These are phyloP conservation scores for Podila epigama DNA, from an alignment of 192 early-diverging fungal species.

Conservation along the genomic window DNA sequence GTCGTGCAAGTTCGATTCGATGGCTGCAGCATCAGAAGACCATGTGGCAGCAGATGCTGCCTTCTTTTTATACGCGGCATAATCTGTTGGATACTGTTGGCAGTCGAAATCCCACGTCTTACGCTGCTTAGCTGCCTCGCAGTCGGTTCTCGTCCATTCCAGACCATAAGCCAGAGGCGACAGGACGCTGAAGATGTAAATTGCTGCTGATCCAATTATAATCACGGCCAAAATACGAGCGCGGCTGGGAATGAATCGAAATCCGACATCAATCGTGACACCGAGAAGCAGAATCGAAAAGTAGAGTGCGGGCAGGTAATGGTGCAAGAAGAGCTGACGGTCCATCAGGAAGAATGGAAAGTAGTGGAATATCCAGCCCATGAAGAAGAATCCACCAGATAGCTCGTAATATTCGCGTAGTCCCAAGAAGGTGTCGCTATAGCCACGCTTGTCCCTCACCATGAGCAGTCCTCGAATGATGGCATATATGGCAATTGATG, in stretches of 20 bases:
- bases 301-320: conserved; percentile 95
- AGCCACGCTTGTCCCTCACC: conserved; percentile 66
- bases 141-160: conserved; percentile 75
- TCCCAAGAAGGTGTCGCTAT: conserved; percentile 46
- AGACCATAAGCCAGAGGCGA: conserved; percentile 88
- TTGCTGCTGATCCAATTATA: conserved; percentile 56
- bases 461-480: conserved; percentile 60
- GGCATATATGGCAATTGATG: conserved; percentile 66
- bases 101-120: conserved; percentile 88
- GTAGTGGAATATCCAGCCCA: conserved; percentile 87
- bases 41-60: neutral
- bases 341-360: conserved; percentile 90
- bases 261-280: conserved; percentile 76
- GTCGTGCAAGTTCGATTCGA: neutral
- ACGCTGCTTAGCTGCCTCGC: conserved; percentile 81
- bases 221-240: conserved; percentile 59
- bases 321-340: conserved; percentile 91
- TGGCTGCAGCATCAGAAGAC: neutral
- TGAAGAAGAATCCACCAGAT: conserved; percentile 69
- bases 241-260: conserved; percentile 63
- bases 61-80: conserved; percentile 23
- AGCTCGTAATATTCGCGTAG: conserved; percentile 60
- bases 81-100: conserved; percentile 35
- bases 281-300: conserved; percentile 81
- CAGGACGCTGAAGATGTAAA: conserved; percentile 71